These are phyloP conservation scores for Amanita subjunquillea DNA, from an alignment of 768 basidiomycete species.

Conservation along the genomic window DNA sequence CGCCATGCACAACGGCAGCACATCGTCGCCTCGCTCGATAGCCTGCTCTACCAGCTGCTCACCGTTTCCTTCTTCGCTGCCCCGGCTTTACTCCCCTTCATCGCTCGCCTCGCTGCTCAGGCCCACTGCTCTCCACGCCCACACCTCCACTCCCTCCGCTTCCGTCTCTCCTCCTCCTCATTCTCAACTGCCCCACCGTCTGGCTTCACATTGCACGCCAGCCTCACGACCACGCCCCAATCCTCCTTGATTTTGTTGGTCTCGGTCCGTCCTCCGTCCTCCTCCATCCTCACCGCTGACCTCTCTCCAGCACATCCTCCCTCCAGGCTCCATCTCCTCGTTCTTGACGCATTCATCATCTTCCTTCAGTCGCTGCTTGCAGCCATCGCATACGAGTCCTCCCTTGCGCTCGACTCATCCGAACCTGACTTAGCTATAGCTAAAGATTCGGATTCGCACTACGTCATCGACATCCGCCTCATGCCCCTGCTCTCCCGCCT, in stretches of 20 bases:
- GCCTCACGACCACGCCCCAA: slow-evolving; percentile 43
- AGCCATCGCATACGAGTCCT: slow-evolving; percentile 59
- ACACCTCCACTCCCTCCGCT: slow-evolving; percentile 58
- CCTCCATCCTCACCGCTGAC: not conserved
- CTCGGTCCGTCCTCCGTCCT: slow-evolving; percentile 40
- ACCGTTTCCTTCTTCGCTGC: slow-evolving; percentile 71
- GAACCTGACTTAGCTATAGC: slow-evolving; percentile 24
- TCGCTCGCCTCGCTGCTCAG: slow-evolving; percentile 49
- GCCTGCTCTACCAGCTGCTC: slow-evolving; percentile 62
- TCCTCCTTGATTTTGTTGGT: slow-evolving; percentile 74
- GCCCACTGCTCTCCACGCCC: slow-evolving; percentile 52
- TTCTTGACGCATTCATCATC: slow-evolving; percentile 60
- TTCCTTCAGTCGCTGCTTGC: slow-evolving; percentile 56
- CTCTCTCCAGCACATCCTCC: slow-evolving; percentile 38
- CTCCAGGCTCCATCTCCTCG: slow-evolving; percentile 55
- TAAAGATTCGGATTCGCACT: slow-evolving; percentile 20
- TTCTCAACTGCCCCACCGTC: slow-evolving; percentile 48
- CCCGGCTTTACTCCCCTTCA: slow-evolving; percentile 47
- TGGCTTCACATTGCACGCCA: slow-evolving; percentile 51
- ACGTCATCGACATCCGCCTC: slow-evolving; percentile 58
- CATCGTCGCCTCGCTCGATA: slow-evolving; percentile 65
- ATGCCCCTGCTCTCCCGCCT: slow-evolving; percentile 44
- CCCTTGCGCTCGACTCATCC: slow-evolving; percentile 27
- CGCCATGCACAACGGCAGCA: slow-evolving; percentile 63
- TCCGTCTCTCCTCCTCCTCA: slow-evolving; percentile 51